phyloP scores from a whole-genome alignment of 805 yeast genomes.

The Candida golubevii region DNA sequence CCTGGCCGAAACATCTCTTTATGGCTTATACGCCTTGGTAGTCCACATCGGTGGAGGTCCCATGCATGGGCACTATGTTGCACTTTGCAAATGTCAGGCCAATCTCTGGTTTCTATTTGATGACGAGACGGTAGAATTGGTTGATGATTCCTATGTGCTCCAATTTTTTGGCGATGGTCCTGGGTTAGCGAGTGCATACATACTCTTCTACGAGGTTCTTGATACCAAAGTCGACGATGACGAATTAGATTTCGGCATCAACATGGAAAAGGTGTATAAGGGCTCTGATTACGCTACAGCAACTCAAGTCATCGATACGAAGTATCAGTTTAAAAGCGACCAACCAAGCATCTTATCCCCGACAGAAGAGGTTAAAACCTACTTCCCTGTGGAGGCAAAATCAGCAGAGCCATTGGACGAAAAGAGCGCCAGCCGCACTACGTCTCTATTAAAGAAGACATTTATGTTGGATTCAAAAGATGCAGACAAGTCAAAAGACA shows the following conservation, averaged over 20 bases:
- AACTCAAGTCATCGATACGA: slow-evolving; percentile 2
- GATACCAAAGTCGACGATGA: slow-evolving; percentile 42
- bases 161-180: slow-evolving; percentile 85
- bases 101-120: slow-evolving; percentile 91
- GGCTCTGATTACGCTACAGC: slow-evolving; percentile 29
- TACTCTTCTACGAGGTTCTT: slow-evolving; percentile 63
- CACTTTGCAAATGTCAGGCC: slow-evolving; percentile 71
- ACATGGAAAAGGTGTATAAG: slow-evolving; percentile 76
- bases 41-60: slow-evolving; percentile 98
- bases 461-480: slow-evolving; percentile 24
- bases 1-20: slow-evolving; percentile 45
- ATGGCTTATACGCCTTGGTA: slow-evolving; percentile 80
- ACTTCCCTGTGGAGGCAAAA: not conserved
- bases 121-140: slow-evolving; percentile 90
- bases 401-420: not conserved
- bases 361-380: not conserved
- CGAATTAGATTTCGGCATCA: slow-evolving; percentile 43
- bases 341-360: not conserved
- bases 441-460: slow-evolving; percentile 29
- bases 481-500: slow-evolving; percentile 10
- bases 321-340: not conserved
- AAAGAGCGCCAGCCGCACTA: slow-evolving; percentile 7
- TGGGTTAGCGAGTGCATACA: slow-evolving; percentile 88
- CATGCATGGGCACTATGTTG: slow-evolving; percentile 93
- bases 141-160: slow-evolving; percentile 76